Base-by-base conservation (phyloP, 352 stramenopile species). In the Elongisporangium anandrum region DNA sequence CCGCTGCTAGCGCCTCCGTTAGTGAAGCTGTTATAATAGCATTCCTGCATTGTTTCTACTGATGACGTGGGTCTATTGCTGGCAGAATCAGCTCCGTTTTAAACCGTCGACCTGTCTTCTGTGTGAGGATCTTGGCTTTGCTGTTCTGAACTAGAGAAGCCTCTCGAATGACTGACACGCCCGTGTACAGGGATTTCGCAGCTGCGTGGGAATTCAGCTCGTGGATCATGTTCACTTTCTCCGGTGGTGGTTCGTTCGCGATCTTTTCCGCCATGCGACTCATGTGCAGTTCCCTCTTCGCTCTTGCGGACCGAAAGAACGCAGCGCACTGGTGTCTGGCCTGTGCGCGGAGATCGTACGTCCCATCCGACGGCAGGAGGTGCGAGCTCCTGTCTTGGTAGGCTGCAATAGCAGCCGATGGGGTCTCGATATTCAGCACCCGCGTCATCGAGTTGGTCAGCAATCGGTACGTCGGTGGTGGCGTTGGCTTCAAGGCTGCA, bases 1-100 rank as follows among this genome's bases (percentile, higher is more conserved):
- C 13, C 84, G 85, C 26, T 94, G 84, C 12, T 92, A 79, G 23
- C 21, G 49, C 49, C 9, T 7, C 34, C 13, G 1, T 45, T 16
- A 38, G 26, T 9, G 12, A 38, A 2, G 7, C 3, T 3, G 12
- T 9, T 38, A 13, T 38, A 45, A 45, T 45, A 45, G 34, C 34
- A 17, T 45, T 16, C 2, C 17, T 4, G 10, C 8, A 45, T 2
- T 45, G 2, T 12, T 45, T 17, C 10, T 45, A 45, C 16, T 17
- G 34, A 12, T 45, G 10, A 16, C 34, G 34, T 17, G 34, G 10
- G 17, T 45, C 34, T 45, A 45, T 45, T 1, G 10, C 34, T 45
- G 34, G 34, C 34, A 45, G 34, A 9, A 45, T 3, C 9, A 45
- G 34, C 34, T 45, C 34, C 5, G 34, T 45, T 12, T 45, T 45